Evolutionary conservation across 768 basidiomycete species (phyloP), one percentile per base, ranked within the genome.

Genomic region (Leucocoprinus sp.): DNA sequence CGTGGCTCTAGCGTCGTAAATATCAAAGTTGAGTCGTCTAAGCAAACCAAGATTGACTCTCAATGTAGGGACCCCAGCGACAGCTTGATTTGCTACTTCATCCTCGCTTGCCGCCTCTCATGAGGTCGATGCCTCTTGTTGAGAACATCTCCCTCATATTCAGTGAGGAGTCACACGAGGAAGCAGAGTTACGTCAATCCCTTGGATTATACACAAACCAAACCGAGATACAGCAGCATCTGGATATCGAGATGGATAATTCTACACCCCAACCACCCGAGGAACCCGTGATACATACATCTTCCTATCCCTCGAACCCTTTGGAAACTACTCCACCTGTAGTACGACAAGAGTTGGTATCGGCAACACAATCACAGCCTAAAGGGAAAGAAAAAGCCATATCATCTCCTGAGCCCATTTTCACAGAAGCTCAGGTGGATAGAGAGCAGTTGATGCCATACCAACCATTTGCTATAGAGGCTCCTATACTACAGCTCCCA

Each of bases 91-190:
- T 81, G 21, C 63, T 90, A 18, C 57, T 93, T 8, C 90, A 92
- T 54, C 88, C 89, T 37, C 81, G 87, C 17, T 69, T 85, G 4
- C 90, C 90, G 7, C 84, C 88, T 6, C 62, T 87, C 9, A 68
- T 88, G 43, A 78, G 82, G 36, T 70, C 82, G 3, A 60, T 84
- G 46, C 84, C 86, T 12, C 67, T 73, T 23, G 57, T 84, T 8
- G 84, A 84, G 50, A 60, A 70, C 1, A 57, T 88, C 12, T 71
- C 80, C 9, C 66, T 89, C 22, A 79, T 78, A 52, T 71, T 69
- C 21, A 63, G 65, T 2, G 83, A 88, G 52, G 84, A 85, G 55
- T 70, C 75, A 23, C 65, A 69, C 15, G 83, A 86, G 55, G 87
- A 90, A 61, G 55, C 50, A 2, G 70, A 69, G 29, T 57, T 62